phyloP scores from a whole-genome alignment of 768 basidiomycete species.

The Serpula lacrymans region DNA sequence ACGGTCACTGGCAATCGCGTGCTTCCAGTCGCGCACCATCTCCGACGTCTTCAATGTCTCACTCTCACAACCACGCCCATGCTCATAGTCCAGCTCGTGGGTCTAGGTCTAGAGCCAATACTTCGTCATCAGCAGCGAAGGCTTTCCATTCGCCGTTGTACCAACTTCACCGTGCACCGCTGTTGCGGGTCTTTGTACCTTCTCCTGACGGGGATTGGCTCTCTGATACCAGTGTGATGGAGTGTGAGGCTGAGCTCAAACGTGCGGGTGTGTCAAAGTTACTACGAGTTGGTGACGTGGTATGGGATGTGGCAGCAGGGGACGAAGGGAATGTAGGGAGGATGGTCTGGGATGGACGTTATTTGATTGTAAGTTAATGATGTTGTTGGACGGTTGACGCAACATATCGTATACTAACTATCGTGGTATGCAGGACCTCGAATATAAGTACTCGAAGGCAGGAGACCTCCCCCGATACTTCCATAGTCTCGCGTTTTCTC shows the following conservation, averaged over 20 bases:
- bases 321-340: slow-evolving; percentile 86
- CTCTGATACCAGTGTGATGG: slow-evolving; percentile 73
- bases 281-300: slow-evolving; percentile 73
- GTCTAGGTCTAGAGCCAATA: slow-evolving; percentile 9
- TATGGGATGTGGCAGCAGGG: slow-evolving; percentile 85
- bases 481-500: slow-evolving; percentile 76
- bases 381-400: slow-evolving; percentile 10
- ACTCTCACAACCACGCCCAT: slow-evolving; percentile 28
- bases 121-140: slow-evolving; percentile 3
- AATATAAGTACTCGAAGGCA: slow-evolving; percentile 72
- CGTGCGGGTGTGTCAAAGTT: slow-evolving; percentile 60
- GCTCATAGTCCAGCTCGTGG: slow-evolving; percentile 21
- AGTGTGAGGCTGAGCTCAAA: slow-evolving; percentile 79
- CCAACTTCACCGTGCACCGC: slow-evolving; percentile 66
- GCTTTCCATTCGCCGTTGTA: slow-evolving; percentile 70
- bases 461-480: slow-evolving; percentile 82
- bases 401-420: slow-evolving; percentile 5
- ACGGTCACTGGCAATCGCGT: slow-evolving; percentile 25
- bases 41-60: slow-evolving; percentile 47
- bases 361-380: slow-evolving; percentile 64
- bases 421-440: slow-evolving; percentile 59
- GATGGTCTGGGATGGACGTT: slow-evolving; percentile 85
- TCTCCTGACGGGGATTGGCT: slow-evolving; percentile 87
- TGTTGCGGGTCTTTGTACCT: slow-evolving; percentile 80
- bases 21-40: slow-evolving; percentile 67